Base-by-base conservation (phyloP, 176 grass and related monocot species). In the Metroxylon sagu region DNA sequence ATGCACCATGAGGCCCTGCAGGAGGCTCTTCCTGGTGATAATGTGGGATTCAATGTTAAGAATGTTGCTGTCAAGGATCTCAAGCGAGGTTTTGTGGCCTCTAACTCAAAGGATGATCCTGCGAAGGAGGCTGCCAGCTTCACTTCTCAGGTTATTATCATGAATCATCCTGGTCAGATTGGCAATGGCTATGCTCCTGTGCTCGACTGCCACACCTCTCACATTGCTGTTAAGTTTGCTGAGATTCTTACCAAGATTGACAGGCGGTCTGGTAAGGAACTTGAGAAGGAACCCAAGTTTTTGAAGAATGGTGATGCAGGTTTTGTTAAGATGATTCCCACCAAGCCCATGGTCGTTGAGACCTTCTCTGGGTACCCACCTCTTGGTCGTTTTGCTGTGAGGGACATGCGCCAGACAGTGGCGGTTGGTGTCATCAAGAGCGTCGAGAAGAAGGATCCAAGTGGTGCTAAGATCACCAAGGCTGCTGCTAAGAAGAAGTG, bases 321-420 rank as follows among this genome's bases (percentile, higher is more conserved):
- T 30, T 76, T 87, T 14, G 79, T 95, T 15, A 95, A 95, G 83
- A 95, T 89, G 90, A 57, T 89, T 89, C 85, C 90, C 5, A 87
- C 90, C 77, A 95, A 95, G 77, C 86, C 85, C 39, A 89, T 95
- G 90, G 90, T 95, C 1, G 85, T 95, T 0, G 90, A 95, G 71
- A 95, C 86, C 31, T 90, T 95, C 19, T 59, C 89, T 0, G 26
- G 29, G 14, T 95, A 95, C 17, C 84, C 89, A 15, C 85, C 85
- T 4, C 78, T 95, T 5, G 89, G 89, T 15, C 64, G 84, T 17
- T 95, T 95, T 16, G 89, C 84, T 4, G 84, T 88, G 1, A 76
- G 89, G 19, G 84, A 88, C 71, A 95, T 88, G 89, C 70, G 81
- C 18, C 85, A 95, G 29, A 89, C 89, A 0, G 85, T 95, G 49